These are phyloP conservation scores for Scenedesmus sp. DNA, from an alignment of 163 green algal genomes.

Conservation along the genomic window DNA sequence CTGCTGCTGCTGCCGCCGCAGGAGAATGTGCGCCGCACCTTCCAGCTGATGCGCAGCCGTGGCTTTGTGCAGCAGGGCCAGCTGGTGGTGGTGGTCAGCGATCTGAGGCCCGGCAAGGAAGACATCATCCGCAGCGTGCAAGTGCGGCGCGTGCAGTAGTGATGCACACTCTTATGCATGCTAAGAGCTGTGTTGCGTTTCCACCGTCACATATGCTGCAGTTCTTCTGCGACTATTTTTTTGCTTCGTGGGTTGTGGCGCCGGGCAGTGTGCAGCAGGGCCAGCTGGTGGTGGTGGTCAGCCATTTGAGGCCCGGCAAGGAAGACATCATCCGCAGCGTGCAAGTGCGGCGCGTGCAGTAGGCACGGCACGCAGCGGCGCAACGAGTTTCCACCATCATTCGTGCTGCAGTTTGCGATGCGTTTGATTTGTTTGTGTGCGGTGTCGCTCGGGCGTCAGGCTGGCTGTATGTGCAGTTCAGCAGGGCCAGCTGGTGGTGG, in stretches of 20 bases:
- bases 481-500: conserved; percentile 80
- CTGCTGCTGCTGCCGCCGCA: neutral
- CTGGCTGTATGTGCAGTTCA: conserved; percentile 44
- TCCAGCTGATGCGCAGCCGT: conserved; percentile 67
- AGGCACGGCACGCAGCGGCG: no score
- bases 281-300: conserved; percentile 87
- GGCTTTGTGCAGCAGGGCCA: conserved; percentile 74
- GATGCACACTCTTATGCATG: neutral
- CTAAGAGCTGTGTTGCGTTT: no score
- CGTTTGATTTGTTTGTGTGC: no score
- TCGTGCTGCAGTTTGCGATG: no score
- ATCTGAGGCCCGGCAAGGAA: conserved; percentile 65
- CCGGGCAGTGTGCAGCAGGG: conserved; percentile 69
- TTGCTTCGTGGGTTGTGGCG: conserved; percentile 12
- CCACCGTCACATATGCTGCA: no score
- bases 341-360: conserved; percentile 73
- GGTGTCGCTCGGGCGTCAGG: no score
- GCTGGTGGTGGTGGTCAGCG: conserved; percentile 84
- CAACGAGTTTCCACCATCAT: no score
- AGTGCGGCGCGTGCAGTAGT: conserved; percentile 66
- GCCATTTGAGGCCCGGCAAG: conserved; percentile 68
- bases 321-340: conserved; percentile 69
- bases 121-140: conserved; percentile 75
- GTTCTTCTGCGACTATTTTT: no score
- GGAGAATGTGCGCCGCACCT: conserved; percentile 71